Conservation (phyloP, 2,329 filamentous ascomycete genomes). For the Colletotrichum sp. region DNA sequence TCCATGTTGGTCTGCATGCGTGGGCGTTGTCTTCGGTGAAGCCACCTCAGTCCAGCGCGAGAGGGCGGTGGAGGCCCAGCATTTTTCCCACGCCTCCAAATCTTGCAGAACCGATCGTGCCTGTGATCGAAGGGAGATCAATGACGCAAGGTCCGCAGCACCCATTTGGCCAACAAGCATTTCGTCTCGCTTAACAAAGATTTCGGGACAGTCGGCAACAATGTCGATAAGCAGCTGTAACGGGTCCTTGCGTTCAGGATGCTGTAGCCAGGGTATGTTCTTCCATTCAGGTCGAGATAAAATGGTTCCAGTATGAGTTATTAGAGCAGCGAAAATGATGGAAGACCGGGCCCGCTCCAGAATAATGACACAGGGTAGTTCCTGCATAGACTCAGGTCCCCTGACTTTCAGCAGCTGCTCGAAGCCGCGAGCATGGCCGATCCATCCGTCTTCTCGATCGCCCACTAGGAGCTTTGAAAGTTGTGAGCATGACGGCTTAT, state of each 20-base stretch:
- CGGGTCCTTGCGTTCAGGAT: background rate
- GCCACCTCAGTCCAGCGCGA: background rate
- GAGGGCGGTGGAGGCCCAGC: background rate
- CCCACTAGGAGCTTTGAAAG: background rate
- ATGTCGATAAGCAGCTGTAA: background rate
- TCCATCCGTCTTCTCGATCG: background rate
- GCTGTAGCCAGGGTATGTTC: background rate
- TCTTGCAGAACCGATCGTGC: background rate
- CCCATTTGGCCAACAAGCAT: background rate
- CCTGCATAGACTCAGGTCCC: background rate
- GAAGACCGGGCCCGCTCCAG: background rate
- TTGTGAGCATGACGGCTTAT: background rate
- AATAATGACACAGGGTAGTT: background rate
- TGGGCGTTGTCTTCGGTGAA: background rate
- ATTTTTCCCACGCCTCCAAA: background rate
- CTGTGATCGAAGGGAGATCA: background rate
- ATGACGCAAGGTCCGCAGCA: background rate
- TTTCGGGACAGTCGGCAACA: background rate
- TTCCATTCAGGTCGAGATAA: background rate
- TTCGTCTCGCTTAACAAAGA: background rate
- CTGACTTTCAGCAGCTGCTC: background rate
- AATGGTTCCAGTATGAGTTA: background rate
- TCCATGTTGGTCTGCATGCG: background rate
- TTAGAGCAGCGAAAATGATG: background rate
- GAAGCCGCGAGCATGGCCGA: background rate